Evolutionary conservation across 1,284 basidiomycete species (phyloP).

Genomic region (Cutaneotrichosporon mucoides): DNA sequence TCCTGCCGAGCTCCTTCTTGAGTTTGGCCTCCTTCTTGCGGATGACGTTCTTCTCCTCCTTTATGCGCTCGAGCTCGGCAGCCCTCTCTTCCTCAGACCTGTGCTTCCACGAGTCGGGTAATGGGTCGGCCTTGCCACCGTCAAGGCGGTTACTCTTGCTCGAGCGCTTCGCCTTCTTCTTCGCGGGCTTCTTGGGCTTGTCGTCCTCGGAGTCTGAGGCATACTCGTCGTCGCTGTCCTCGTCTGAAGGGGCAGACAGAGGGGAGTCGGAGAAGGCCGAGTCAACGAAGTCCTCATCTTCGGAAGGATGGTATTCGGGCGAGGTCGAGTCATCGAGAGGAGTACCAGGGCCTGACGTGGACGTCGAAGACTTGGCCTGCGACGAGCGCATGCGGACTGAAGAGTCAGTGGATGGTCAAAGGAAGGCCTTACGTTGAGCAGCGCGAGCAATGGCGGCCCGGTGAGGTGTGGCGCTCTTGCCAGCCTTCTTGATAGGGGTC

Average conservation of each 20-base stretch:
- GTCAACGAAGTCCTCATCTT: not conserved
- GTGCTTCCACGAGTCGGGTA: slow-evolving; percentile 11
- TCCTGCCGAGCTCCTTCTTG: slow-evolving; percentile 60
- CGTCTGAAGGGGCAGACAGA: slow-evolving; percentile 15
- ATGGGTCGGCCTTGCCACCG: slow-evolving; percentile 17
- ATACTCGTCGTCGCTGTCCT: slow-evolving; percentile 10
- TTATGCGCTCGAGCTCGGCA: not conserved
- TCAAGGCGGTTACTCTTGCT: slow-evolving; percentile 17
- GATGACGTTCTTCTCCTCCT: slow-evolving; percentile 24
- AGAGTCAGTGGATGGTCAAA: not conserved
- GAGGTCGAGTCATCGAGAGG: not conserved
- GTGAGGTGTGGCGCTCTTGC: slow-evolving; percentile 16
- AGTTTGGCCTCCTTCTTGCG: slow-evolving; percentile 55
- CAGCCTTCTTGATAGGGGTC: not conserved
- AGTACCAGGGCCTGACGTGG: not conserved
- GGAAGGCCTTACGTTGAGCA: slow-evolving; percentile 10
- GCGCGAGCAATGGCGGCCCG: slow-evolving; percentile 12
- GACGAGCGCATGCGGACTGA: slow-evolving; percentile 1
- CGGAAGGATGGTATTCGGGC: not conserved
- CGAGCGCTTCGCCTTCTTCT: slow-evolving; percentile 9
- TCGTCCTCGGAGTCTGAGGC: not conserved
- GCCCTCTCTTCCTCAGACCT: slow-evolving; percentile 6
- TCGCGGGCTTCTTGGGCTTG: slow-evolving; percentile 2
- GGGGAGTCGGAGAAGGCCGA: slow-evolving; percentile 5
- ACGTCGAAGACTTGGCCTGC: slow-evolving; percentile 1